A percentile compares a stretch with the other conserved stretches of the same genome.
These are phyloP conservation scores for Cryptosporidium meleagridis DNA, from an alignment of 169 alveolate genomes.

Conservation along the genomic window DNA sequence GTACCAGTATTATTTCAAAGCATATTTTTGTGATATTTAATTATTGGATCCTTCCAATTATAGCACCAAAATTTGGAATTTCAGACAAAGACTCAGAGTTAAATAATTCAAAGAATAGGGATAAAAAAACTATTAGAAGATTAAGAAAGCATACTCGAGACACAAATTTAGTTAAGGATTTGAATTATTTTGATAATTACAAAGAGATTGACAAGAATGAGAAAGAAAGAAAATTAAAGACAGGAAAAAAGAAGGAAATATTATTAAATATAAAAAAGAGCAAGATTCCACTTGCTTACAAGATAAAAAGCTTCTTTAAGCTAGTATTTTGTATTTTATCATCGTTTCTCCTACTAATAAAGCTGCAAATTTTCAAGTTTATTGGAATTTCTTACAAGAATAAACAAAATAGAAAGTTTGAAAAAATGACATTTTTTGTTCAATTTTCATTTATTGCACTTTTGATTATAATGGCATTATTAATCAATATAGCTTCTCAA, in stretches of 20 bases:
- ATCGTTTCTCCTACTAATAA: background rate
- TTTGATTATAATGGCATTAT: background rate
- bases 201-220: background rate
- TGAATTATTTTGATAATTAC: background rate
- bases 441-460: constrained; percentile 12
- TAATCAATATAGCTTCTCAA: constrained; percentile 21
- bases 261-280: background rate
- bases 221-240: background rate
- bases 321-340: background rate
- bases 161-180: background rate
- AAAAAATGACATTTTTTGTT: constrained; percentile 5
- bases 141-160: background rate
- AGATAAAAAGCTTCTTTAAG: background rate
- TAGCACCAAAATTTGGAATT: background rate
- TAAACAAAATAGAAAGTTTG: constrained; percentile 17
- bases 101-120: background rate
- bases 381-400: constrained; percentile 56
- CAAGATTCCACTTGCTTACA: background rate
- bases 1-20: constrained; percentile 38
- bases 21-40: constrained; percentile 35
- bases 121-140: background rate
- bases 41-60: constrained; percentile 14
- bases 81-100: background rate
- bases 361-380: background rate
- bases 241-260: background rate